Evolutionary conservation across 2,329 filamentous ascomycete genomes (phyloP).

Genomic region (Aureobasidium pullulans): DNA sequence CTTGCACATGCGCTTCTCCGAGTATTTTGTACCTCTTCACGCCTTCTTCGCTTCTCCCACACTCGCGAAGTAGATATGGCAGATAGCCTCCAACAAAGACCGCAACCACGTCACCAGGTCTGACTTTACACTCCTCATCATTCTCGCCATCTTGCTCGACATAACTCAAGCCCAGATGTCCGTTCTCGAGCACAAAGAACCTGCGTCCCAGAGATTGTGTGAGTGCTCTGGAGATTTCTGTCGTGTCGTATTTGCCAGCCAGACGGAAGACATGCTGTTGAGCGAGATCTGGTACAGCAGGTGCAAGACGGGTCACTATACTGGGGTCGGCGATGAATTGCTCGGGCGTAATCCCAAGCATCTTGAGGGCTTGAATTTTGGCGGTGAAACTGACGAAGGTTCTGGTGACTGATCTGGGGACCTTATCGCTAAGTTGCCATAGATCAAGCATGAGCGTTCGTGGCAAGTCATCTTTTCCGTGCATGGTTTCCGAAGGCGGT

Average conservation of each 20-base stretch:
- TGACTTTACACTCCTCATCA: not conserved
- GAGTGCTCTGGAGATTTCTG: not conserved
- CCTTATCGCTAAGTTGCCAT: not conserved
- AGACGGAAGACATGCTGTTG: not conserved
- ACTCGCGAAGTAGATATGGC: not conserved
- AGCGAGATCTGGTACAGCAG: not conserved
- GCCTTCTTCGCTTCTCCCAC: not conserved
- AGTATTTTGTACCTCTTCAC: not conserved
- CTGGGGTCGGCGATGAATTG: not conserved
- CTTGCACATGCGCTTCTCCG: not conserved
- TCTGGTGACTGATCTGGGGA: not conserved
- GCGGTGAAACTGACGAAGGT: not conserved
- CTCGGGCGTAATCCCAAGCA: not conserved
- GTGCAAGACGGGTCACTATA: not conserved
- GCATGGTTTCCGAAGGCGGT: not conserved
- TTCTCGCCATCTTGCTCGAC: not conserved
- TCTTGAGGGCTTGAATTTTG: not conserved
- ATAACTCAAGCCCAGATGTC: not conserved
- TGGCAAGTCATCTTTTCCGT: not conserved
- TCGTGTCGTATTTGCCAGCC: not conserved
- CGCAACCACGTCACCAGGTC: not conserved
- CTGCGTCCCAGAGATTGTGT: not conserved
- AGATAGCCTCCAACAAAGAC: not conserved
- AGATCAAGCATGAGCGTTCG: not conserved
- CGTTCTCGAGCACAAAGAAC: not conserved